These are phyloP conservation scores for Amaranthus cruentus DNA, from an alignment of 148 eudicot genomes.

Conservation along the genomic window DNA sequence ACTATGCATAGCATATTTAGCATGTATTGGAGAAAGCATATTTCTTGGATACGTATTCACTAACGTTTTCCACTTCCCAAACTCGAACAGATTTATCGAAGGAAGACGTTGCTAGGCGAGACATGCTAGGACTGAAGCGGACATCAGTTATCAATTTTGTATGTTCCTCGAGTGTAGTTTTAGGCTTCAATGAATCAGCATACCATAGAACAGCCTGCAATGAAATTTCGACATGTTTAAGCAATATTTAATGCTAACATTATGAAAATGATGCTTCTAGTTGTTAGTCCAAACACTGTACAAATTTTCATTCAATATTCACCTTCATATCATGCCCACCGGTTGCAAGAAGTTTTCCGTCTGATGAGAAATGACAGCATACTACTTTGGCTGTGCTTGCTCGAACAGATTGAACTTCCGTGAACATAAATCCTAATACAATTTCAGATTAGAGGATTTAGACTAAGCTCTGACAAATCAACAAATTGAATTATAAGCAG, in stretches of 20 bases:
- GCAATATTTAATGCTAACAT: neutral
- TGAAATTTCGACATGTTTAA: slow-evolving; percentile 6
- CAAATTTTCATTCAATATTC: neutral
- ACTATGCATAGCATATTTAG: neutral
- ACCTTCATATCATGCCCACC: slow-evolving; percentile 97
- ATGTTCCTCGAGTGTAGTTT: slow-evolving; percentile 81
- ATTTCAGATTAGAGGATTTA: slow-evolving; percentile 13
- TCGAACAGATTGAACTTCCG: slow-evolving; percentile 70
- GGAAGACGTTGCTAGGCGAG: slow-evolving; percentile 89
- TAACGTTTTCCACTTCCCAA: slow-evolving; percentile 87
- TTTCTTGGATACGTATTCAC: slow-evolving; percentile 21
- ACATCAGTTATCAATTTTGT: slow-evolving; percentile 73
- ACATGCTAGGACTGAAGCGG: slow-evolving; percentile 83
- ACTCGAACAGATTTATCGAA: slow-evolving; percentile 88
- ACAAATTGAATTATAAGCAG: neutral
- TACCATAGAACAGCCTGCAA: slow-evolving; percentile 81
- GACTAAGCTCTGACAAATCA: slow-evolving; percentile 4
- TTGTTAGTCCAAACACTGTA: neutral
- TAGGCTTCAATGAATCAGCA: slow-evolving; percentile 68
- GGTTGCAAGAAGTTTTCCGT: slow-evolving; percentile 90
- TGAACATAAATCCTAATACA: slow-evolving; percentile 69
- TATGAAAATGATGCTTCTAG: neutral
- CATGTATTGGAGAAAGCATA: neutral
- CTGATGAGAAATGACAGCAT: slow-evolving; percentile 90
- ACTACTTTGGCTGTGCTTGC: slow-evolving; percentile 76